These are phyloP conservation scores for Exophiala sideris DNA, from an alignment of 2,329 filamentous ascomycete species.

Conservation along the genomic window DNA sequence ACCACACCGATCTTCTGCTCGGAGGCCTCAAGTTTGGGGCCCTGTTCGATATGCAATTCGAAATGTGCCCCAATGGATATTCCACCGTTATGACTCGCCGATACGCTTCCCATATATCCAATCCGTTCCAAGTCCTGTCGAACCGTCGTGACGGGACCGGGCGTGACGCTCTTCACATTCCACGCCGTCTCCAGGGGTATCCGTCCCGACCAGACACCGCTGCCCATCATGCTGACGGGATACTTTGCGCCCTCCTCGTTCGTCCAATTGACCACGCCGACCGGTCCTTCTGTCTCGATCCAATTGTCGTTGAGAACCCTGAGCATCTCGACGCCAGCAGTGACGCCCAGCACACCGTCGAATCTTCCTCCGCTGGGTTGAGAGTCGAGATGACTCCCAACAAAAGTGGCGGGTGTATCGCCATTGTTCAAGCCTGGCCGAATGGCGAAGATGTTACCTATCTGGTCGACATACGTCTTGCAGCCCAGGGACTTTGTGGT, in stretches of 20 bases:
- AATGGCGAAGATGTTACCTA: constrained; percentile 78
- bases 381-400: constrained; percentile 44
- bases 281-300: constrained; percentile 65
- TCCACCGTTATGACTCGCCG: constrained; percentile 47
- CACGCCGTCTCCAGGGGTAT: constrained; percentile 62
- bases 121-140: constrained; percentile 67
- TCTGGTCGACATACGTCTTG: constrained; percentile 64
- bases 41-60: constrained; percentile 82
- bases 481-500: constrained; percentile 64
- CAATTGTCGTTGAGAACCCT: constrained; percentile 63
- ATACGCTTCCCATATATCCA: constrained; percentile 58
- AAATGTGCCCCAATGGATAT: constrained; percentile 75
- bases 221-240: constrained; percentile 69
- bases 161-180: constrained; percentile 57
- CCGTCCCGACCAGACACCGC: constrained; percentile 70
- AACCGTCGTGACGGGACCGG: constrained; percentile 49
- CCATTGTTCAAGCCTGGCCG: constrained; percentile 58
- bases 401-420: constrained; percentile 39
- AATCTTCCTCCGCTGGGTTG: constrained; percentile 63
- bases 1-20: constrained; percentile 66
- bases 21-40: constrained; percentile 66
- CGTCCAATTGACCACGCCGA: constrained; percentile 76
- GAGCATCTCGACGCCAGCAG: constrained; percentile 70
- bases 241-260: constrained; percentile 82
- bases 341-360: constrained; percentile 72